These are phyloP conservation scores for Saccharomycopsis lassenensis DNA, from an alignment of 805 yeast genomes.

Conservation along the genomic window DNA sequence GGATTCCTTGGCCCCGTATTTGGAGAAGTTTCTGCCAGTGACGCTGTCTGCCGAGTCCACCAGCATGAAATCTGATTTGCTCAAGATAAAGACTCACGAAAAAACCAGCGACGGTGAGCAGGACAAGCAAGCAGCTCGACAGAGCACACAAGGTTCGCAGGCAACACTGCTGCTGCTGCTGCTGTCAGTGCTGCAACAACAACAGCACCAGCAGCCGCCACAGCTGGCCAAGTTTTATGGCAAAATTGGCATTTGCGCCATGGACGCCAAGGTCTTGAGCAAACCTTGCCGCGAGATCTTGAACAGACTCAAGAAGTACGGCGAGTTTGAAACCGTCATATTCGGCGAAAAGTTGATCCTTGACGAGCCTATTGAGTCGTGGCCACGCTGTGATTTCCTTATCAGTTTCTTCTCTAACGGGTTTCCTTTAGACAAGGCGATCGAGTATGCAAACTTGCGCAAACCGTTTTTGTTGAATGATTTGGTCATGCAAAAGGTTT, in stretches of 20 bases:
- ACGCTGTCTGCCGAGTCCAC: constrained; percentile 43
- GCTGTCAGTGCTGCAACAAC: not conserved
- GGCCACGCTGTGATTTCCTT: constrained; percentile 98
- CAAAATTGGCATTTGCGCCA: constrained; percentile 96
- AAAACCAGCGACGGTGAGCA: not conserved
- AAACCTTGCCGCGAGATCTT: constrained; percentile 92
- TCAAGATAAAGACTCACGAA: not conserved
- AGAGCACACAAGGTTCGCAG: not conserved
- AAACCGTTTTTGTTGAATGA: constrained; percentile 89
- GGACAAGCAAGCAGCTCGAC: not conserved
- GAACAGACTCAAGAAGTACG: constrained; percentile 78
- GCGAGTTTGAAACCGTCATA: constrained; percentile 92
- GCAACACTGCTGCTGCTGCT: not conserved
- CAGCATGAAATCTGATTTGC: constrained; percentile 13
- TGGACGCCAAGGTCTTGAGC: constrained; percentile 93
- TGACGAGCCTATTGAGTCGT: constrained; percentile 86
- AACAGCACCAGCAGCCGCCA: not conserved
- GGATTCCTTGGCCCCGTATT: constrained; percentile 71
- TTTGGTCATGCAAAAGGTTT: constrained; percentile 75
- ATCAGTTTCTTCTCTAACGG: constrained; percentile 93
- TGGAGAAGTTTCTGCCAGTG: constrained; percentile 64
- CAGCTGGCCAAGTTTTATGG: constrained; percentile 38
- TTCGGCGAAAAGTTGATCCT: constrained; percentile 95
- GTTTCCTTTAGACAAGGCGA: constrained; percentile 93
- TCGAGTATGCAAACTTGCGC: constrained; percentile 75